Percentiles rank a stretch among this genome's conserved stretches.
These are phyloP conservation scores for Rachicladosporium sp. DNA, from an alignment of 2,329 filamentous ascomycete species.

Conservation along the genomic window DNA sequence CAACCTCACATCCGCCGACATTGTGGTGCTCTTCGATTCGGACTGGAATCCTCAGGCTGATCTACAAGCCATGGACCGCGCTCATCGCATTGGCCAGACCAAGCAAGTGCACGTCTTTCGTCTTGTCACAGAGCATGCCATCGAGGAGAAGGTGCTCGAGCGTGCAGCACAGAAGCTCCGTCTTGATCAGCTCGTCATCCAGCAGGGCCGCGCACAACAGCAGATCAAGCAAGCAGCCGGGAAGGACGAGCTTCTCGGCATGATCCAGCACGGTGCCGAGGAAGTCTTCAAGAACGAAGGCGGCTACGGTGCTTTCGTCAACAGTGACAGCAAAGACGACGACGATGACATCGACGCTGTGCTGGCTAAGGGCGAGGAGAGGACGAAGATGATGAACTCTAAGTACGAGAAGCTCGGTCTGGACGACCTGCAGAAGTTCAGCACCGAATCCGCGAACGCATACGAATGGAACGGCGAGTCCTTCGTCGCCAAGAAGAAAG, in stretches of 20 bases:
- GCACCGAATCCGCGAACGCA: constrained; percentile 65
- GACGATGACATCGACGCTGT: constrained; percentile 90
- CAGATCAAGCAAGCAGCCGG: constrained; percentile 83
- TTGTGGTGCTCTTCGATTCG: constrained; percentile 91
- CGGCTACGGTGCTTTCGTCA: constrained; percentile 46
- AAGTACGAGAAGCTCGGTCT: constrained; percentile 96
- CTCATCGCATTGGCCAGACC: constrained; percentile 94
- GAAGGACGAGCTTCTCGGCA: constrained; percentile 89
- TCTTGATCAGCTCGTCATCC: constrained; percentile 92
- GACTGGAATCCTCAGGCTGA: constrained; percentile 99
- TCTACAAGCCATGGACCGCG: constrained; percentile 96
- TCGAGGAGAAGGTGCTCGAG: constrained; percentile 96
- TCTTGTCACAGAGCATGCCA: constrained; percentile 94
- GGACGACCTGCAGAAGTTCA: constrained; percentile 95
- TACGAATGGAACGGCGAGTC: constrained; percentile 99
- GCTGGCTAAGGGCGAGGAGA: constrained; percentile 70
- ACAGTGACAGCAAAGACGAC: constrained; percentile 48
- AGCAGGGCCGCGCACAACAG: constrained; percentile 86
- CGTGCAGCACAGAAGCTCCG: constrained; percentile 93
- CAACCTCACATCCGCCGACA: constrained; percentile 89
- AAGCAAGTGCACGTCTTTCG: constrained; percentile 96
- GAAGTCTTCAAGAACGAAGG: constrained; percentile 68
- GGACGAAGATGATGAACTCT: constrained; percentile 79
- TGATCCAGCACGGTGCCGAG: constrained; percentile 99
- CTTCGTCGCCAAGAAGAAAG: constrained; percentile 72